These are phyloP conservation scores for Cordia subcordata DNA, from an alignment of 257 asterid species.

Conservation along the genomic window DNA sequence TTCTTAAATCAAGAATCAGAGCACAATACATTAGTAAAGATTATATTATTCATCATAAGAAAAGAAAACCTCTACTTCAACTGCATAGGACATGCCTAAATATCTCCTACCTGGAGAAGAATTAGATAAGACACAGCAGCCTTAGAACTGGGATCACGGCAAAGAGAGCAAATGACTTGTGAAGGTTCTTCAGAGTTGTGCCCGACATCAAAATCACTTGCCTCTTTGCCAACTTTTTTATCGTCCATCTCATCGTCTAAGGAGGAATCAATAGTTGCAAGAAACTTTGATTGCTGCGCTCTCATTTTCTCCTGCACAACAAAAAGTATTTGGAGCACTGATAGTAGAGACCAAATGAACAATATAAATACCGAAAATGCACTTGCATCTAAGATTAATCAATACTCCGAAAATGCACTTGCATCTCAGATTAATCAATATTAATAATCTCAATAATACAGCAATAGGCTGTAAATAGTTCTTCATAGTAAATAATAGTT, in stretches of 20 bases:
- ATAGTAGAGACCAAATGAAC: background rate
- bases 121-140: constrained; percentile 80
- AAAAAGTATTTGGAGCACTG: constrained; percentile 15
- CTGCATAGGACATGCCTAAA: constrained; percentile 5
- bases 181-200: constrained; percentile 41
- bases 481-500: too few species aligned
- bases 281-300: constrained; percentile 80
- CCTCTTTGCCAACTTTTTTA: constrained; percentile 43
- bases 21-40: constrained; percentile 9
- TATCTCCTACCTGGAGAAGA: constrained; percentile 77
- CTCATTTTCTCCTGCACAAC: constrained; percentile 77
- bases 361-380: too few species aligned
- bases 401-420: too few species aligned
- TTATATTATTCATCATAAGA: constrained; percentile 8
- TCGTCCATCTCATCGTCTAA: constrained; percentile 57
- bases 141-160: constrained; percentile 72
- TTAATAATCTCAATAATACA: too few species aligned
- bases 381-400: too few species aligned
- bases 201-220: constrained; percentile 35
- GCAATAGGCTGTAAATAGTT: too few species aligned
- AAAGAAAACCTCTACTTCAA: constrained; percentile 11
- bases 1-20: constrained; percentile 49
- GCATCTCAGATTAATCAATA: too few species aligned
- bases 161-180: constrained; percentile 79
- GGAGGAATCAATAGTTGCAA: constrained; percentile 59